These are phyloP conservation scores for Dothistroma septosporum DNA, from an alignment of 2,329 filamentous ascomycete genomes.

Conservation along the genomic window DNA sequence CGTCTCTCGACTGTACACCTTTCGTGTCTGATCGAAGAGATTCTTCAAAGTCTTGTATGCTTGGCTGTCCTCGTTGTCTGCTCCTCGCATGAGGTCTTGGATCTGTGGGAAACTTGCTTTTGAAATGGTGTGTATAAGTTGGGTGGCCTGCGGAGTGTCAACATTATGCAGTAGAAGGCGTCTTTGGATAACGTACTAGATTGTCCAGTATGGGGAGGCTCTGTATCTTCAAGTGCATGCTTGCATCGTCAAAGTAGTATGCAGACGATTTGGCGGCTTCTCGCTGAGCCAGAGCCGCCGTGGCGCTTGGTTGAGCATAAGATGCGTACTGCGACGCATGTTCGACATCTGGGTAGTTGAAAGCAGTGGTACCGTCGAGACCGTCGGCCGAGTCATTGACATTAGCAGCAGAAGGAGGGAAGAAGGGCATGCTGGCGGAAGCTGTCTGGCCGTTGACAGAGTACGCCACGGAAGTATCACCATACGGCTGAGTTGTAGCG, in stretches of 20 bases:
- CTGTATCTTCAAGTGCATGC: conserved; percentile 51
- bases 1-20: conserved; percentile 55
- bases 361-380: conserved; percentile 9
- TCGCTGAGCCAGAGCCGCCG: conserved; percentile 10
- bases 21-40: conserved; percentile 60
- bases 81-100: conserved; percentile 51
- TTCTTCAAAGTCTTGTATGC: conserved; percentile 60
- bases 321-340: conserved; percentile 17
- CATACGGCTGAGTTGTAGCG: conserved; percentile 7
- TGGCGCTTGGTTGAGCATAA: conserved; percentile 8
- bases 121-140: conserved; percentile 56
- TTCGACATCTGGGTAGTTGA: conserved; percentile 10
- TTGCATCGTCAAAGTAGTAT: conserved; percentile 39
- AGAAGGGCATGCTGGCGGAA: conserved; percentile 21
- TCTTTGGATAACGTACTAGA: conserved; percentile 43
- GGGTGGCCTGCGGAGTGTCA: conserved; percentile 47
- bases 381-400: conserved; percentile 9
- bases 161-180: neutral
- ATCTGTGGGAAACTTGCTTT: conserved; percentile 56
- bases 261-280: conserved; percentile 19
- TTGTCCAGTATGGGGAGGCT: conserved; percentile 60
- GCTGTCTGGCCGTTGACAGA: conserved; percentile 13
- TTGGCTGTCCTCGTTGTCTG: conserved; percentile 44
- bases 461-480: conserved; percentile 8
- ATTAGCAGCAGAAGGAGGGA: conserved; percentile 13